Evolutionary conservation across 1,139 yeast species (phyloP).

Genomic region (Diutina rugosa): DNA sequence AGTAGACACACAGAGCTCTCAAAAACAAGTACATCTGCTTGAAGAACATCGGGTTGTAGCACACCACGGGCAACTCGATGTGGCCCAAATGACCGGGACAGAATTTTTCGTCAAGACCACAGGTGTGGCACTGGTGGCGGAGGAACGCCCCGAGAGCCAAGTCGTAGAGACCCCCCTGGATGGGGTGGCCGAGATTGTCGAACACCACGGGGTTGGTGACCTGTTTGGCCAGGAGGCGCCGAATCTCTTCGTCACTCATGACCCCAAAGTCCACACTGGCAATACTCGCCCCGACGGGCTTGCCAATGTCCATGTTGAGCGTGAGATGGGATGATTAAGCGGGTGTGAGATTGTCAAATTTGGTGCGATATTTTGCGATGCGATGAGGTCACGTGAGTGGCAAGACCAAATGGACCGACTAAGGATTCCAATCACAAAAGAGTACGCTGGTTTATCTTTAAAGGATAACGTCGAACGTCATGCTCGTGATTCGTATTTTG

Average conservation of each 20-base stretch:
- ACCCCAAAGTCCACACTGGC: slow-evolving; percentile 87
- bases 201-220: slow-evolving; percentile 90
- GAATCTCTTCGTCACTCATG: slow-evolving; percentile 69
- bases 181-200: slow-evolving; percentile 93
- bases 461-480: too few relatives aligned
- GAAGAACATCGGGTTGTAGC: slow-evolving; percentile 90
- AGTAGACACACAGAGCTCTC: slow-evolving; percentile 78
- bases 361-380: neutral
- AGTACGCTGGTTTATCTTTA: too few relatives aligned
- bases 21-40: slow-evolving; percentile 76
- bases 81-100: slow-evolving; percentile 99
- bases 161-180: slow-evolving; percentile 88
- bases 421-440: too few relatives aligned
- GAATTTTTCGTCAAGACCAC: slow-evolving; percentile 87
- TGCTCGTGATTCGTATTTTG: too few relatives aligned
- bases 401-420: too few relatives aligned
- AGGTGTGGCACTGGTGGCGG: slow-evolving; percentile 80
- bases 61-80: slow-evolving; percentile 90
- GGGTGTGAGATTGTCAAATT: neutral
- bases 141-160: slow-evolving; percentile 88
- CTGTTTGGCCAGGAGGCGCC: slow-evolving; percentile 84
- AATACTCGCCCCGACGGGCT: slow-evolving; percentile 92
- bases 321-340: neutral
- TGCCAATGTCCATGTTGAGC: slow-evolving; percentile 72
- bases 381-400: neutral